phyloP scores from a whole-genome alignment of 139 green algal genomes.

The Chlorella sp. region DNA sequence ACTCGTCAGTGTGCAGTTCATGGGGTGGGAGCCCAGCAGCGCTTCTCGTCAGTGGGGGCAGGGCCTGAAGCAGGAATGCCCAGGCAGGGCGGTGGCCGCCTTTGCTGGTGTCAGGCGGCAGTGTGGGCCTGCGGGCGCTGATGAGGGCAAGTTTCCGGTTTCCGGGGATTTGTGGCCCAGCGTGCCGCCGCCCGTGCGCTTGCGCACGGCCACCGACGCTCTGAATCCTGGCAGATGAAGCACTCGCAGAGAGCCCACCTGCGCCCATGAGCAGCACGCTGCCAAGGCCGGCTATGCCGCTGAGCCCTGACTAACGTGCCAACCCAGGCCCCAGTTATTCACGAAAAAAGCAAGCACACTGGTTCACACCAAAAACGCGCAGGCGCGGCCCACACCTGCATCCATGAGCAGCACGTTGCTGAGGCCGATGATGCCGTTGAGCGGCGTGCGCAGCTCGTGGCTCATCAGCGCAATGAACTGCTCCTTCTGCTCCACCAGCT shows the following conservation, averaged over 20 bases:
- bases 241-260: not conserved
- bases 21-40: not conserved
- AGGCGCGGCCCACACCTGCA: not conserved
- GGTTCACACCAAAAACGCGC: not conserved
- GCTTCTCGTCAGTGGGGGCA: too few species aligned
- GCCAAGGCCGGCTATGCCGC: slow-evolving; percentile 76
- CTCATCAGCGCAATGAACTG: slow-evolving; percentile 78
- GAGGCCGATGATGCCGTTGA: slow-evolving; percentile 84
- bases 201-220: too few species aligned
- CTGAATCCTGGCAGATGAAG: too few species aligned
- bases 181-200: too few species aligned
- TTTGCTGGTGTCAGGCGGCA: too few species aligned
- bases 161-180: too few species aligned
- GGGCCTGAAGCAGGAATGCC: too few species aligned
- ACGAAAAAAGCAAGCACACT: too few species aligned
- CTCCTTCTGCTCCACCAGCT: slow-evolving; percentile 74
- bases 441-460: slow-evolving; percentile 82
- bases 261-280: slow-evolving; percentile 39
- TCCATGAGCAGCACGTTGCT: slow-evolving; percentile 42
- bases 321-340: too few species aligned
- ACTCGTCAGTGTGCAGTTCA: not conserved
- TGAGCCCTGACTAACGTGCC: slow-evolving; percentile 46
- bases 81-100: too few species aligned
- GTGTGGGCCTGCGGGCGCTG: too few species aligned
- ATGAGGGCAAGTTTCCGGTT: too few species aligned